A percentile compares a stretch with the other conserved stretches of the same genome.
These are phyloP conservation scores for Brettanomyces bruxellensis DNA, from an alignment of 805 yeast species.

Conservation along the genomic window DNA sequence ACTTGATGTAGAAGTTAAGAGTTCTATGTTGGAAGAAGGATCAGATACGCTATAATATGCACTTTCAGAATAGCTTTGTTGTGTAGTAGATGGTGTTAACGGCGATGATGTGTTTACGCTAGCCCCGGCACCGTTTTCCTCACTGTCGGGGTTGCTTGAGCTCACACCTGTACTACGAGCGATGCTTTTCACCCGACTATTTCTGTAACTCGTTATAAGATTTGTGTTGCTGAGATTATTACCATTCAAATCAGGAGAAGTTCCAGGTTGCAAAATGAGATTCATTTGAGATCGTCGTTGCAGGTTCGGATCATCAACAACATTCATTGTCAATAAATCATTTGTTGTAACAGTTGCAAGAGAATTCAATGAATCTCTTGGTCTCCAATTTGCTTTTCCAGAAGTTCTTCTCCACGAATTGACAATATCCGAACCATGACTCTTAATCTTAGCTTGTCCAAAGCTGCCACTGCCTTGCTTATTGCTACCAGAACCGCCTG, in stretches of 20 bases:
- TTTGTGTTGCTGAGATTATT: background rate
- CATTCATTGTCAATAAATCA: slow-evolving; percentile 68
- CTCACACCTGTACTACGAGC: background rate
- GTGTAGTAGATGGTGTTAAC: too few relatives aligned
- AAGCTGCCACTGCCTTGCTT: background rate
- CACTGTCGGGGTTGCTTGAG: background rate
- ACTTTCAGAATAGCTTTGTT: background rate
- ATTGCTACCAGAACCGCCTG: background rate
- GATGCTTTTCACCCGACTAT: slow-evolving; percentile 1
- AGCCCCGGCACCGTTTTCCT: background rate
- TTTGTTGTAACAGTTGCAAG: slow-evolving; percentile 80
- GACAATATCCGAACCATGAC: slow-evolving; percentile 7
- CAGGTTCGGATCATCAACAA: slow-evolving; percentile 51
- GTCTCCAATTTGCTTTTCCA: slow-evolving; percentile 29
- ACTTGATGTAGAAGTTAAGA: background rate
- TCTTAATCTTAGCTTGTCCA: too few relatives aligned
- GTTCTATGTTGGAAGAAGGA: slow-evolving; percentile 2
- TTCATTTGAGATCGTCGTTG: slow-evolving; percentile 28
- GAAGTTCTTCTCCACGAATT: slow-evolving; percentile 54
- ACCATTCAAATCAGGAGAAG: background rate
- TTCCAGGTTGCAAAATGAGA: slow-evolving; percentile 4
- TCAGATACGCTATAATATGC: background rate
- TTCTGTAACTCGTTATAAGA: slow-evolving; percentile 1
- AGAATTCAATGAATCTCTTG: slow-evolving; percentile 62
- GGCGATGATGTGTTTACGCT: background rate